A percentile compares a stretch with the other conserved stretches of the same genome.
These are phyloP conservation scores for Rosa hybrid DNA, from an alignment of 331 rosid genomes.

Conservation along the genomic window DNA sequence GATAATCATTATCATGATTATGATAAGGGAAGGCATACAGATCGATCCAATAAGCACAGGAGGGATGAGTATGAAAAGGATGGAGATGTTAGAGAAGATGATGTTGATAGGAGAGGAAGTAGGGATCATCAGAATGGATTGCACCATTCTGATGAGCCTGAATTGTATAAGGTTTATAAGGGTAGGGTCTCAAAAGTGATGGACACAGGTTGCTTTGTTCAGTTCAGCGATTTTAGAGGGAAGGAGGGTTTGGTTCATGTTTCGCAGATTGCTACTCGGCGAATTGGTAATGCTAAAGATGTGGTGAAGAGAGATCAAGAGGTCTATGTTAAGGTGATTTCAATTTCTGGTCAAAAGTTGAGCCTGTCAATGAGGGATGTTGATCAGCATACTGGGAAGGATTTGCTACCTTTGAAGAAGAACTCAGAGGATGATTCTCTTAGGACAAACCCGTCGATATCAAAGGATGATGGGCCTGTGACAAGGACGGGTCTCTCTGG, in stretches of 20 bases:
- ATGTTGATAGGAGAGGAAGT: constrained; percentile 33
- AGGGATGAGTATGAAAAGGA: constrained; percentile 46
- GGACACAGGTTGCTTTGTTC: constrained; percentile 93
- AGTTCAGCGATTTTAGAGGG: constrained; percentile 67
- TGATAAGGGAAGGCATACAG: constrained; percentile 53
- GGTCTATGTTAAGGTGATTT: constrained; percentile 81
- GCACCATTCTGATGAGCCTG: constrained; percentile 51
- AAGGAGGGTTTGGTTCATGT: constrained; percentile 94
- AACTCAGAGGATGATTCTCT: constrained; percentile 50
- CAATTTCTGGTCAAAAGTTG: constrained; percentile 73
- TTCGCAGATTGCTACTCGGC: constrained; percentile 75
- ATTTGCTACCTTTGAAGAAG: constrained; percentile 79
- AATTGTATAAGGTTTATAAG: constrained; percentile 70
- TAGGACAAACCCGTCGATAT: constrained; percentile 61
- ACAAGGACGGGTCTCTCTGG: constrained; percentile 81
- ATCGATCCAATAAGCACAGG: constrained; percentile 40
- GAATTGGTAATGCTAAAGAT: constrained; percentile 77
- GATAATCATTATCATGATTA: constrained; percentile 39
- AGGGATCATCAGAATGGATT: constrained; percentile 34
- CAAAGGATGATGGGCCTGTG: constrained; percentile 60
- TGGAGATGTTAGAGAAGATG: constrained; percentile 35
- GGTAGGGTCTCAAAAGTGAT: constrained; percentile 84
- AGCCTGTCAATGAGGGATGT: constrained; percentile 92
- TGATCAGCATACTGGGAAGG: constrained; percentile 77
- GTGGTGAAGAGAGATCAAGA: constrained; percentile 83